Evolutionary conservation across 345 rosid genomes (phyloP), one percentile per base, ranked within the genome.

Genomic region (Salix brachista): DNA sequence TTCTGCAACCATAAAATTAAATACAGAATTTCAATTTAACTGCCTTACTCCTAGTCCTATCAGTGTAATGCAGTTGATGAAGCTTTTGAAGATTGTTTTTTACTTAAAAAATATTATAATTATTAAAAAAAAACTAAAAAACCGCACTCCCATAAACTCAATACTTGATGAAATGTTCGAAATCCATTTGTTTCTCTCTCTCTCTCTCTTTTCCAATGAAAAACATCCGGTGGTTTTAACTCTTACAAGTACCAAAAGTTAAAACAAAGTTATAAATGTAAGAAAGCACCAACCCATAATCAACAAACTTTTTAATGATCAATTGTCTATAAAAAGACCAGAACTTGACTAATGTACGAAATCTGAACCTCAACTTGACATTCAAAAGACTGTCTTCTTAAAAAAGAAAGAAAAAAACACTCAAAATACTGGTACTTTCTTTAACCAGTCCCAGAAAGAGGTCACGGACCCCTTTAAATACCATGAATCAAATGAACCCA

Each of bases 1-100:
- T 93, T 95, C 99, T 95, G 92, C 88, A 83, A 74, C 10, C 71
- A 52, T 67, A 30, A 34, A 74, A 77, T 41, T 36, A 75, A 41
- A 46, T 5, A 74, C 44, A 36, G 48, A 37, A 36, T 28, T 54
- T 68, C 64, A 50, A 41, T 32, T 4, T 5, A 64, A 46, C 5
- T 5, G 37, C 37, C 37, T 0, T 36, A 36, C 37, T 36, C 37
- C 37, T 5, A 5, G 37, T 36, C 37, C 37, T 36, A 5, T 36
- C 37, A 36, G 37, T 36, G 37, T 36, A 36, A 36, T 5, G 37
- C 37, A 34, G 36, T 34, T 34, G 36, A 34, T 34, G 36, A 34
- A 34, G 36, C 37, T 36, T 36, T 36, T 36, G 37, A 36, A 36
- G 1, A 36, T 5, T 36, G 7, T 36, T 36, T 36, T 5, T 36